Conservation (phyloP, 192 early-diverging fungal species). For the Backusella australiensis region DNA sequence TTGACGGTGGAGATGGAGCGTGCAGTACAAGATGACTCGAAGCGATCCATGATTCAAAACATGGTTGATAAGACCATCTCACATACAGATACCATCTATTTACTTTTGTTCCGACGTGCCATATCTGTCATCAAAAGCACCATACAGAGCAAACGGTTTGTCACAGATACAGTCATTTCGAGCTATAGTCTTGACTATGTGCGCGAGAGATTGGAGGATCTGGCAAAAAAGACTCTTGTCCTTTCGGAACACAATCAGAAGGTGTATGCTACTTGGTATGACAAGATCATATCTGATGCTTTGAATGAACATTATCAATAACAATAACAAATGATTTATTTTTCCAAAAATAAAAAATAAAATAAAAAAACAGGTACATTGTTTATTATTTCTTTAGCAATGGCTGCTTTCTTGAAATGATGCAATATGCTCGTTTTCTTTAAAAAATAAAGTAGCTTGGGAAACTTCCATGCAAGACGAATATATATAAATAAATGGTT, state of each 20-base stretch:
- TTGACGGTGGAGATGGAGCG: conserved; percentile 31
- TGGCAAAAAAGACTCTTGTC: conserved; percentile 22
- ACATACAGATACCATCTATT: conserved; percentile 38
- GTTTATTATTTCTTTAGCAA: no score
- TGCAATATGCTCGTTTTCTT: no score
- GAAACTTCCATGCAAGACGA: no score
- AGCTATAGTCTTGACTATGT: conserved; percentile 35
- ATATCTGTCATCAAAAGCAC: conserved; percentile 24
- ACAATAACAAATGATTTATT: background rate
- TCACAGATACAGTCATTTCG: conserved; percentile 25
- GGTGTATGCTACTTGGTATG: conserved; percentile 39
- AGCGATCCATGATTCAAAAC: conserved; percentile 22
- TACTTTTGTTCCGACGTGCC: conserved; percentile 34
- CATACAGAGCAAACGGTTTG: conserved; percentile 26
- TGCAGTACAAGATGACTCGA: conserved; percentile 9
- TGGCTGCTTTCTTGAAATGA: no score
- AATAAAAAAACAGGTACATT: no score
- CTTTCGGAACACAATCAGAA: conserved; percentile 37
- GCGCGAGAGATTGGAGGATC: conserved; percentile 15
- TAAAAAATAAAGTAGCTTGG: no score
- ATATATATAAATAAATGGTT: no score
- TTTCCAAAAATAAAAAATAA: no score
- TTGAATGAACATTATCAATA: background rate
- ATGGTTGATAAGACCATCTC: conserved; percentile 48
- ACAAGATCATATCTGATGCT: conserved; percentile 19